Evolutionary conservation across 306 rosid species (phyloP).

Genomic region (Hippophae gyantsensis): DNA sequence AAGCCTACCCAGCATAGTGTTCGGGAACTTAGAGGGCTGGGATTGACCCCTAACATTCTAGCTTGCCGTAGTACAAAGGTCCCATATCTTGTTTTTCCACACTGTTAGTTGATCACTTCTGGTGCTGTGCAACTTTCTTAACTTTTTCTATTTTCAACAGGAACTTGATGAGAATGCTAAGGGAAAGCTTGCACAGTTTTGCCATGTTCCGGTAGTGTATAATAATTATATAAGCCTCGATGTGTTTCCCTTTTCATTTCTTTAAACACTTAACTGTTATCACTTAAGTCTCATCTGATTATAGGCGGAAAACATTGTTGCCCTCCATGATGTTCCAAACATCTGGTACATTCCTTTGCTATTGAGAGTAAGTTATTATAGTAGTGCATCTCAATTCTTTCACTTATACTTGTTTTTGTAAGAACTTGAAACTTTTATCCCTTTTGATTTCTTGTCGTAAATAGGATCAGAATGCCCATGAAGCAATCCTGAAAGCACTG

Average conservation of each 20-base stretch:
- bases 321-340: slow-evolving; percentile 77
- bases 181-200: slow-evolving; percentile 72
- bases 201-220: slow-evolving; percentile 71
- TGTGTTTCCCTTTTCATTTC: slow-evolving; percentile 12
- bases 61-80: slow-evolving; percentile 89
- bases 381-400: slow-evolving; percentile 1
- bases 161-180: slow-evolving; percentile 59
- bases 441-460: slow-evolving; percentile 16
- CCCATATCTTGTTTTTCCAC: slow-evolving; percentile 7
- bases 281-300: slow-evolving; percentile 11
- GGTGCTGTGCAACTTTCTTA: slow-evolving; percentile 8
- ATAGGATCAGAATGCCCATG: slow-evolving; percentile 84
- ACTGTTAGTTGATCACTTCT: slow-evolving; percentile 8
- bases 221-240: neutral
- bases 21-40: slow-evolving; percentile 77
- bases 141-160: slow-evolving; percentile 30
- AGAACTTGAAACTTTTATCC: slow-evolving; percentile 7
- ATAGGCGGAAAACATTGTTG: slow-evolving; percentile 60
- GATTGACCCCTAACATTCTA: slow-evolving; percentile 71
- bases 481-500: slow-evolving; percentile 71
- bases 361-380: slow-evolving; percentile 49
- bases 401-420: slow-evolving; percentile 1
- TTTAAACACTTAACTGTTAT: neutral
- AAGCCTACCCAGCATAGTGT: slow-evolving; percentile 92
- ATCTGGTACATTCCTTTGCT: slow-evolving; percentile 82